A percentile compares a stretch with the other conserved stretches of the same genome.
phyloP scores from a whole-genome alignment of 169 alveolate genomes.

The Blepharisma undulans region DNA sequence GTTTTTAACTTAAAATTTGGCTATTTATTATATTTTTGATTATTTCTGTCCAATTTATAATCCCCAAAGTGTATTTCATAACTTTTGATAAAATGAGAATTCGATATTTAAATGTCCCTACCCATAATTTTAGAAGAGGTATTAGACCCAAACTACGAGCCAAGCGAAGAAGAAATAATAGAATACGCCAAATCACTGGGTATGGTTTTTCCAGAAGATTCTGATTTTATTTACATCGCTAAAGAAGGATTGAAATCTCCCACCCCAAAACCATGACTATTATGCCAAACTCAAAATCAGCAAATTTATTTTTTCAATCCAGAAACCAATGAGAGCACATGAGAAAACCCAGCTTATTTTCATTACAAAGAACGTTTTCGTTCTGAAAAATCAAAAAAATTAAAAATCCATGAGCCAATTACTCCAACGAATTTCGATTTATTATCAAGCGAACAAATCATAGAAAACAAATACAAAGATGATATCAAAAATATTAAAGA shows the following conservation, averaged over 20 bases:
- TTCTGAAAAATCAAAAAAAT: neutral
- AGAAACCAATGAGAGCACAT: slow-evolving; percentile 53
- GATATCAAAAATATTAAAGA: neutral
- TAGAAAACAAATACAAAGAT: neutral
- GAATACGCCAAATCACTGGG: slow-evolving; percentile 79
- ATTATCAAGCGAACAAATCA: neutral
- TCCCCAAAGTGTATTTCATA: too few relatives aligned
- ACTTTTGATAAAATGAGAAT: neutral
- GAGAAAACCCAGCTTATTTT: slow-evolving; percentile 66
- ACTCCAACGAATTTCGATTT: neutral
- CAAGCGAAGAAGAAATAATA: slow-evolving; percentile 64
- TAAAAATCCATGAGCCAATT: neutral
- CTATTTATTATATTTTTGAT: too few relatives aligned
- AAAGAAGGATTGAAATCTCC: slow-evolving; percentile 81
- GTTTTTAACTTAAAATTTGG: too few relatives aligned
- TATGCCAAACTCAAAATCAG: slow-evolving; percentile 62
- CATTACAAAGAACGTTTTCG: neutral
- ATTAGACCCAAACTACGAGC: slow-evolving; percentile 74
- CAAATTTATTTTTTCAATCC: slow-evolving; percentile 67
- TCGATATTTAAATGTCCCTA: neutral
- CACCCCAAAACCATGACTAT: slow-evolving; percentile 75
- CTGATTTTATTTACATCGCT: slow-evolving; percentile 74
- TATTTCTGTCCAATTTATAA: too few relatives aligned
- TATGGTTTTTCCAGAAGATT: slow-evolving; percentile 69
- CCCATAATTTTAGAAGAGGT: slow-evolving; percentile 57